A percentile compares a stretch with the other conserved stretches of the same genome.
Evolutionary conservation across 2,329 filamentous ascomycete genomes (phyloP).

Genomic region (Cadophora sp.): DNA sequence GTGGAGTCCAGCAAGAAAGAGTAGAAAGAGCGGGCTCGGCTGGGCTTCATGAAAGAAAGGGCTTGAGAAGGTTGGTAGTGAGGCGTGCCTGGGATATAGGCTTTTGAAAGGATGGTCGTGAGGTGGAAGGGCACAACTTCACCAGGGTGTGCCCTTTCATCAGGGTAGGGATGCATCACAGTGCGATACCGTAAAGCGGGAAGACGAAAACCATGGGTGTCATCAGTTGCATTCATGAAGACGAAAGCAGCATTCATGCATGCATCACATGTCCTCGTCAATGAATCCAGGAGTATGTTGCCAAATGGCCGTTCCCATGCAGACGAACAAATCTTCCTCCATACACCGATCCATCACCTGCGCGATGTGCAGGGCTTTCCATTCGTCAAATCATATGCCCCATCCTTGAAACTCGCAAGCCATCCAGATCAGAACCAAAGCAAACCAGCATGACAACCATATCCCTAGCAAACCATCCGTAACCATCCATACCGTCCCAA

Average conservation of each 20-base stretch:
- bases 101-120: background rate
- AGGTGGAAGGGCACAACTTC: background rate
- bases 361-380: background rate
- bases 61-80: background rate
- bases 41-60: too few relatives aligned
- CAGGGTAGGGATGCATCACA: too few relatives aligned
- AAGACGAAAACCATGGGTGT: background rate
- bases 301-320: constrained; percentile 7
- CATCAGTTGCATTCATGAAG: constrained; percentile 6
- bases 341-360: background rate
- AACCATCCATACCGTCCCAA: background rate
- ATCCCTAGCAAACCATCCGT: constrained; percentile 3
- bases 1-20: background rate
- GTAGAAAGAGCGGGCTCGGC: background rate
- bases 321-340: background rate
- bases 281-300: constrained; percentile 7
- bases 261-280: constrained; percentile 10
- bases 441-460: constrained; percentile 1
- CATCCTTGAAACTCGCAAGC: background rate
- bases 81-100: too few relatives aligned
- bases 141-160: too few relatives aligned
- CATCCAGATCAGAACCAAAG: constrained; percentile 9
- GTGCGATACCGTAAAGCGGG: too few relatives aligned
- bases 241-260: constrained; percentile 12
- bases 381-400: background rate